Conservation (phyloP, 345 rosid genomes). For the Orychophragmus violaceus region DNA sequence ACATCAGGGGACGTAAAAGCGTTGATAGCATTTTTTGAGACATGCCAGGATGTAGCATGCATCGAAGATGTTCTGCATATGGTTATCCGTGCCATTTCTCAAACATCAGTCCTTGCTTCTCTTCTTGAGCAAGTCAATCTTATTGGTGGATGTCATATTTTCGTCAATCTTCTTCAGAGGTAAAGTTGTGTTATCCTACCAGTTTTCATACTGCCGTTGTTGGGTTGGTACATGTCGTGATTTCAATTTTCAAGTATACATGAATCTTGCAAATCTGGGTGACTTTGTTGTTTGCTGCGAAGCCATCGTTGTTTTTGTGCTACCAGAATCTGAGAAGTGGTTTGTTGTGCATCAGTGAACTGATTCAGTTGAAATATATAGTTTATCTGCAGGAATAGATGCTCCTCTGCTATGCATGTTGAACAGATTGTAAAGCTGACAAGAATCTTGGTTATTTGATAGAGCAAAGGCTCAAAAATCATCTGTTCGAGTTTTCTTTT, state of each 20-base stretch:
- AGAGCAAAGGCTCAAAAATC: constrained; percentile 7
- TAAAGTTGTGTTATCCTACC: constrained; percentile 21
- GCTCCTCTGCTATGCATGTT: constrained; percentile 3
- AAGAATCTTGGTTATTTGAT: constrained; percentile 6
- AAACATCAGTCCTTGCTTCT: constrained; percentile 59
- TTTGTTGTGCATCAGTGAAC: constrained; percentile 1
- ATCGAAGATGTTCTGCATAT: constrained; percentile 89
- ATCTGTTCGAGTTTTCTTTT: constrained; percentile 1
- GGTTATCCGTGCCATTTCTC: constrained; percentile 85
- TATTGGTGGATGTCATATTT: constrained; percentile 79
- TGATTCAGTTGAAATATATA: neutral
- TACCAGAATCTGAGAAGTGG: neutral
- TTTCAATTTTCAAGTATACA: neutral
- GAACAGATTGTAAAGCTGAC: neutral
- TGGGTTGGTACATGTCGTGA: constrained; percentile 2
- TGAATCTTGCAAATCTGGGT: constrained; percentile 1
- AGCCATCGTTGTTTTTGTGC: neutral
- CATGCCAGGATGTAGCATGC: constrained; percentile 84
- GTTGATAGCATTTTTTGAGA: constrained; percentile 74
- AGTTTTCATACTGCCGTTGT: neutral
- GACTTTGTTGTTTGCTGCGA: neutral
- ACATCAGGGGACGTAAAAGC: constrained; percentile 62
- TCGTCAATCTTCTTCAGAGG: constrained; percentile 90
- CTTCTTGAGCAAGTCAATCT: constrained; percentile 84
- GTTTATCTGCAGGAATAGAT: neutral